Conservation (phyloP, 1,284 basidiomycete genomes). For the Cryptococcus sp. region DNA sequence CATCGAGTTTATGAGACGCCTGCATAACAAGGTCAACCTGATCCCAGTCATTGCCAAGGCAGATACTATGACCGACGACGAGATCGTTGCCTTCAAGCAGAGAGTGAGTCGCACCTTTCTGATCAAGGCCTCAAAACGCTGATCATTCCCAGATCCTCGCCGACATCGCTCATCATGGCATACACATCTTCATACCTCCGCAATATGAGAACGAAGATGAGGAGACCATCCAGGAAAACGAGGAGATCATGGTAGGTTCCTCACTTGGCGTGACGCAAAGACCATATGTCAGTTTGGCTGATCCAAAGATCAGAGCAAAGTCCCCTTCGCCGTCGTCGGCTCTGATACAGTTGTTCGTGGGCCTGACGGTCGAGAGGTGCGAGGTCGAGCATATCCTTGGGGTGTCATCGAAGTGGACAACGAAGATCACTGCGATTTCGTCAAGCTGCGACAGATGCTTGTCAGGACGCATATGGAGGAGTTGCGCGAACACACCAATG, state of each 20-base stretch:
- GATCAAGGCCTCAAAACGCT: neutral
- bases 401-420: slow-evolving; percentile 97
- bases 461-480: slow-evolving; percentile 98
- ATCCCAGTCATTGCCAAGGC: slow-evolving; percentile 96
- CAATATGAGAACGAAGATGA: slow-evolving; percentile 96
- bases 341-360: slow-evolving; percentile 79
- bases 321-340: slow-evolving; percentile 95
- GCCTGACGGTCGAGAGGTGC: slow-evolving; percentile 82
- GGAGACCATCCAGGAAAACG: slow-evolving; percentile 90
- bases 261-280: neutral
- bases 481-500: slow-evolving; percentile 89
- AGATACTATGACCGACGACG: slow-evolving; percentile 94
- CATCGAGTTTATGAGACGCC: slow-evolving; percentile 93
- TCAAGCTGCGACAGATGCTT: slow-evolving; percentile 97
- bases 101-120: slow-evolving; percentile 60
- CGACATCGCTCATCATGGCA: slow-evolving; percentile 89
- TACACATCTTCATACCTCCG: slow-evolving; percentile 94
- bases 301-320: slow-evolving; percentile 66
- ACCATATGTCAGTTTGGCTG: neutral
- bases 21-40: slow-evolving; percentile 94
- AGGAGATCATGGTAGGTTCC: slow-evolving; percentile 75
- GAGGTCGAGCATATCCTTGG: slow-evolving; percentile 94
- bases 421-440: slow-evolving; percentile 96
- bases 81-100: slow-evolving; percentile 86
- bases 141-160: slow-evolving; percentile 68